These are phyloP conservation scores for Cyclotella sp. DNA, from an alignment of 108 stramenopile species.

Conservation along the genomic window DNA sequence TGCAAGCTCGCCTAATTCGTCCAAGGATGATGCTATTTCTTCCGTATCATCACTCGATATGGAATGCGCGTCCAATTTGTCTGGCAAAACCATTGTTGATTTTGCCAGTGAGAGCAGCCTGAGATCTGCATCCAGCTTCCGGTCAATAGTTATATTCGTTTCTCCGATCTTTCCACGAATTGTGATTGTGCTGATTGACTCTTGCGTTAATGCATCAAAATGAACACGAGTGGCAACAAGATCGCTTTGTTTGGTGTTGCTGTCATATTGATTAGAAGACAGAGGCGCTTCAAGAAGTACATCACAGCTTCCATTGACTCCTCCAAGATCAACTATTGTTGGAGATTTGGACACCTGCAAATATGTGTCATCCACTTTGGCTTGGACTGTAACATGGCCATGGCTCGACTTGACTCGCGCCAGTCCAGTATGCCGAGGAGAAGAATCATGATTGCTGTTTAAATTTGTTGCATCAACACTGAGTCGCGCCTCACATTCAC, in stretches of 20 bases:
- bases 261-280: neutral
- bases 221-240: slow-evolving; percentile 62
- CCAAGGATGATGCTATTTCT: slow-evolving; percentile 35
- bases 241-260: slow-evolving; percentile 19
- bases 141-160: slow-evolving; percentile 73
- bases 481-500: slow-evolving; percentile 29
- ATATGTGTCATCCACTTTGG: slow-evolving; percentile 14
- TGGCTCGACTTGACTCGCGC: slow-evolving; percentile 83
- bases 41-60: slow-evolving; percentile 29
- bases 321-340: slow-evolving; percentile 75
- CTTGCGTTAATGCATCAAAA: slow-evolving; percentile 78
- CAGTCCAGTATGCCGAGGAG: slow-evolving; percentile 28
- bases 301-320: slow-evolving; percentile 91
- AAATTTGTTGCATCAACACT: slow-evolving; percentile 14
- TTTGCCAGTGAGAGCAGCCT: slow-evolving; percentile 57
- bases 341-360: neutral
- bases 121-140: slow-evolving; percentile 85
- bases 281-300: slow-evolving; percentile 39
- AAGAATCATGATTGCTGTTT: slow-evolving; percentile 3
- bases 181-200: slow-evolving; percentile 71
- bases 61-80: slow-evolving; percentile 37
- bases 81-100: slow-evolving; percentile 1
- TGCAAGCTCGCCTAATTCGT: slow-evolving; percentile 52
- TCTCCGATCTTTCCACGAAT: slow-evolving; percentile 44
- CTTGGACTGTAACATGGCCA: slow-evolving; percentile 39